Percentiles rank a stretch among this genome's conserved stretches.
These are phyloP conservation scores for Exophiala calicioides DNA, from an alignment of 2,329 filamentous ascomycete genomes.

Conservation along the genomic window DNA sequence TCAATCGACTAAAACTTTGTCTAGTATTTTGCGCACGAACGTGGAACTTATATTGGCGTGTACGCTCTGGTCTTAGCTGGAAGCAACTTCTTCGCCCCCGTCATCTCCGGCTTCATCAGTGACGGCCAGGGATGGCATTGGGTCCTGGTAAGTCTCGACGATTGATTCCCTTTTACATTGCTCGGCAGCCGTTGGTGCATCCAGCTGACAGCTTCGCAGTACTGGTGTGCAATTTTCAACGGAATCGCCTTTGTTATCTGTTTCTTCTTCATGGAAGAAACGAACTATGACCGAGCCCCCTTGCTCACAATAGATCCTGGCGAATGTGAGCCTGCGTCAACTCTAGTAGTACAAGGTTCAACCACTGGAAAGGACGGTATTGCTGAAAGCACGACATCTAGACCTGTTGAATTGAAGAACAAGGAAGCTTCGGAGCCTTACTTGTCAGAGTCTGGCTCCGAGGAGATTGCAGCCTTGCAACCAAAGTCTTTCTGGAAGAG, in stretches of 20 bases:
- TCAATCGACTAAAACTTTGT: constrained; percentile 23
- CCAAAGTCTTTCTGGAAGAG: constrained; percentile 21
- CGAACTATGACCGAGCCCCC: constrained; percentile 20
- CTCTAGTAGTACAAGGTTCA: too few species aligned
- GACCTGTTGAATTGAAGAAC: not conserved
- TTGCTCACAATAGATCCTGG: too few species aligned
- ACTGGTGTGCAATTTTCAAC: constrained; percentile 19
- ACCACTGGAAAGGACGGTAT: constrained; percentile 1
- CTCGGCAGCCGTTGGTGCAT: too few species aligned
- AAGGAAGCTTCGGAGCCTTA: not conserved
- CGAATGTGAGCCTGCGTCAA: too few species aligned
- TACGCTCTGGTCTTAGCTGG: constrained; percentile 25
- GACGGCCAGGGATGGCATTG: constrained; percentile 29
- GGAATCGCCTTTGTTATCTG: constrained; percentile 14
- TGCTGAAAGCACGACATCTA: not conserved
- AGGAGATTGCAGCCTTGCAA: not conserved
- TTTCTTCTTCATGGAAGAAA: constrained; percentile 27
- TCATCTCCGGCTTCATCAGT: constrained; percentile 27
- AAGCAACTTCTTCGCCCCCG: constrained; percentile 22
- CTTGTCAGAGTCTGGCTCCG: not conserved
- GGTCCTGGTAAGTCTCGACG: too few species aligned
- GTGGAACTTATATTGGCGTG: constrained; percentile 25
- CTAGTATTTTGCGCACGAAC: constrained; percentile 36
- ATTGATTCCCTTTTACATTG: too few species aligned
- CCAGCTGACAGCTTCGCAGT: too few species aligned